Evolutionary conservation across 257 asterid species (phyloP), one percentile per base, ranked within the genome.

Genomic region (Fraxinus excelsior): DNA sequence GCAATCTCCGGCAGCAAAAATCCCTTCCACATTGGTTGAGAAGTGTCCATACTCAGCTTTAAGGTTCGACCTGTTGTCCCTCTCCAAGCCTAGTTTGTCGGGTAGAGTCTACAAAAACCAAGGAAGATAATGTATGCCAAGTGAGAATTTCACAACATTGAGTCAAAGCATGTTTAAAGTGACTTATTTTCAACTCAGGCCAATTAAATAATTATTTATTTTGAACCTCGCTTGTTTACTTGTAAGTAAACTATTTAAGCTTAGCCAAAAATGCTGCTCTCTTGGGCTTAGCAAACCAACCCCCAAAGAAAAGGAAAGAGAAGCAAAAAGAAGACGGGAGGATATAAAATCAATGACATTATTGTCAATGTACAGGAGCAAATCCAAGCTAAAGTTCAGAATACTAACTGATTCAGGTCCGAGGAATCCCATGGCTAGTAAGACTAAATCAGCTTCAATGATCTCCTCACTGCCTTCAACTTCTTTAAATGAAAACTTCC

Each of bases 381-480:
- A 31, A 53, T 19, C 16, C 49, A 75, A 13, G 88, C 88, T 72
- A 16, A 14, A 46, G n/a, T 25, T 65, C 13, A 26, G 60, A 74
- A 38, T 53, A 85, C 93, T 87, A 78, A 96, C 99, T 91, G 93
- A 84, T 82, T 96, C 98, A 29, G 99, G 99, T 34, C 99, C 98
- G 76, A 96, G 97, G 91, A 96, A 96, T 2, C 99, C 99, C 99
- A 96, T 93, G 34, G 99, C 99, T 42, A 96, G 90, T 60, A 96
- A 74, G 75, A 92, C 98, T 40, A 96, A 72, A 84, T 96, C 98
- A 2, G 96, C 94, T 76, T 85, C 97, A 5, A 96, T 85, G 13
- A 90, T 92, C 91, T 96, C 97, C 82, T 93, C 97, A 0, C 97
- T 89, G 51, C 98, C 99, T 86, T 96, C 96, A 6, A 96, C 87